Evolutionary conservation across 306 rosid species (phyloP).

Genomic region (Ochetophila trinervis): DNA sequence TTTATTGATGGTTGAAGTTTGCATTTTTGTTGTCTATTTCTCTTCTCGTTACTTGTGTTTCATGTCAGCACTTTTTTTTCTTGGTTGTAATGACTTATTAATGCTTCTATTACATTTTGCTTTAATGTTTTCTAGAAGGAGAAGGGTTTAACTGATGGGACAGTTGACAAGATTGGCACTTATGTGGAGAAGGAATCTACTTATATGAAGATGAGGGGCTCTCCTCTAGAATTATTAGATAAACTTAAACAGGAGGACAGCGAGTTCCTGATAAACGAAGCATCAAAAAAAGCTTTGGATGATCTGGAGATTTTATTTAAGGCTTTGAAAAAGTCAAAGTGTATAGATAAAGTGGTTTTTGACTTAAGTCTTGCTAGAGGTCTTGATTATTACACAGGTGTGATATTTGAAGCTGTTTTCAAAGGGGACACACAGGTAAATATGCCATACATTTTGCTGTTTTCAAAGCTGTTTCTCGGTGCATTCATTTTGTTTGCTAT

Average conservation of each 20-base stretch:
- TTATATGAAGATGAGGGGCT: constrained; percentile 79
- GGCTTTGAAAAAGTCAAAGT: constrained; percentile 67
- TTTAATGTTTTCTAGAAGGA: constrained; percentile 56
- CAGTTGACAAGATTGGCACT: constrained; percentile 73
- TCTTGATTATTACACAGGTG: constrained; percentile 94
- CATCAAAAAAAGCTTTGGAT: constrained; percentile 63
- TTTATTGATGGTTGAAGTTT: too few relatives aligned
- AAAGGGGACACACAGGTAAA: constrained; percentile 84
- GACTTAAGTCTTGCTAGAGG: constrained; percentile 99
- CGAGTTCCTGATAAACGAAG: constrained; percentile 50
- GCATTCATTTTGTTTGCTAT: not conserved
- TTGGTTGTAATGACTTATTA: not conserved
- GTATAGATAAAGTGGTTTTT: constrained; percentile 70
- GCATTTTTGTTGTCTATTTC: too few relatives aligned
- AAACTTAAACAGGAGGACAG: constrained; percentile 71
- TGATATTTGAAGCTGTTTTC: constrained; percentile 87
- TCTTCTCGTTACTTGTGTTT: too few relatives aligned
- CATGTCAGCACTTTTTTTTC: not conserved
- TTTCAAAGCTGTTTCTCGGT: not conserved
- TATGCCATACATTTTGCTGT: not conserved
- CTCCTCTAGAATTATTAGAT: constrained; percentile 62
- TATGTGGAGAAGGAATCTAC: too few relatives aligned
- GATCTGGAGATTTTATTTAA: constrained; percentile 77
- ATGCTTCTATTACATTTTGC: constrained; percentile 9
- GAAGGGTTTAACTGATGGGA: constrained; percentile 72